These are phyloP conservation scores for Tolypocladium album DNA, from an alignment of 2,329 filamentous ascomycete species.

Conservation along the genomic window DNA sequence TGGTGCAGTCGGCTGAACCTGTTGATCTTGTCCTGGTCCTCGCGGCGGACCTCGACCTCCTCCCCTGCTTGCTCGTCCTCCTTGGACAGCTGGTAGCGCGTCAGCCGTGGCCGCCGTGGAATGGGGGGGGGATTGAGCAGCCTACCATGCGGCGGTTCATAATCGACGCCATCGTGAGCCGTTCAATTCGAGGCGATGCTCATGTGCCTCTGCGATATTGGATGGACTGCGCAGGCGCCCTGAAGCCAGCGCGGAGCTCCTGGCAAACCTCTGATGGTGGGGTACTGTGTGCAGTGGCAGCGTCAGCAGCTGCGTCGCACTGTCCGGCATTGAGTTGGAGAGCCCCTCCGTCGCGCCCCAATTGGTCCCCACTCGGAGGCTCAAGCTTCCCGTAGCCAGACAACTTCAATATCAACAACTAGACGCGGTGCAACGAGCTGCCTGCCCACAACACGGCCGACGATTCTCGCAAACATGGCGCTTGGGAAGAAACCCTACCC, in stretches of 20 bases:
- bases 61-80: slow-evolving; percentile 80
- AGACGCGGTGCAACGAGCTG: background rate
- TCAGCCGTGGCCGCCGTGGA: background rate
- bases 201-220: background rate
- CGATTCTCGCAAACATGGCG: slow-evolving; percentile 14
- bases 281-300: background rate
- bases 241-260: background rate
- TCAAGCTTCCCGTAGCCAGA: background rate
- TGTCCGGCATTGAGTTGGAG: background rate
- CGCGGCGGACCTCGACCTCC: slow-evolving; percentile 86
- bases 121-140: background rate
- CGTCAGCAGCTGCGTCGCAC: background rate
- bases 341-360: background rate
- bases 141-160: slow-evolving; percentile 52
- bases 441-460: background rate
- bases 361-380: background rate
- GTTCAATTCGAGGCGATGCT: slow-evolving; percentile 5
- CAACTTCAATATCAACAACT: background rate
- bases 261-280: background rate
- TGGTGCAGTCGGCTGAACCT: slow-evolving; percentile 91
- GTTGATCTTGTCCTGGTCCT: slow-evolving; percentile 99
- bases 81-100: slow-evolving; percentile 62
- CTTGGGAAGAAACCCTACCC: slow-evolving; percentile 67
- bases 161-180: slow-evolving; percentile 28
- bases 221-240: background rate